These are phyloP conservation scores for Colletotrichum sp. DNA, from an alignment of 2,329 filamentous ascomycete genomes.

Conservation along the genomic window DNA sequence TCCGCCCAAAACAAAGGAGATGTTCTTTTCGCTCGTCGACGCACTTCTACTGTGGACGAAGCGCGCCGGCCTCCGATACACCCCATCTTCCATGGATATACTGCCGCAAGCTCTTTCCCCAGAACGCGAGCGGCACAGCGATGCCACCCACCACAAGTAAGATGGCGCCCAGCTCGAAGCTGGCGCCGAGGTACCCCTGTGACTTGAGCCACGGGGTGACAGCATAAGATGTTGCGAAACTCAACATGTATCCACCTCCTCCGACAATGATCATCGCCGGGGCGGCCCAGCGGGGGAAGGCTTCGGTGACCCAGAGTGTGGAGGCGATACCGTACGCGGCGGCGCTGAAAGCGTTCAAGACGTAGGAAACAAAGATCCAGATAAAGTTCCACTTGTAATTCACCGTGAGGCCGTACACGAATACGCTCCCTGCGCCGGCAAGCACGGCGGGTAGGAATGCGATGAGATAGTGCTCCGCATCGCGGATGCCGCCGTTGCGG, in stretches of 20 bases:
- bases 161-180: conserved; percentile 22
- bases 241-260: conserved; percentile 15
- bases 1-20: neutral
- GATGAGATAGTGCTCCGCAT: conserved; percentile 29
- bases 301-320: conserved; percentile 29
- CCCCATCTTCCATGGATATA: conserved; percentile 27
- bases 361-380: conserved; percentile 14
- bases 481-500: conserved; percentile 26
- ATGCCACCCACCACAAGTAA: conserved; percentile 24
- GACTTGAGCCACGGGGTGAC: conserved; percentile 11
- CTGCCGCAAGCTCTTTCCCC: conserved; percentile 28
- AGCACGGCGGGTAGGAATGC: conserved; percentile 26
- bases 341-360: conserved; percentile 25
- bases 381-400: conserved; percentile 19
- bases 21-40: neutral
- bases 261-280: conserved; percentile 21
- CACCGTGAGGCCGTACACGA: conserved; percentile 22
- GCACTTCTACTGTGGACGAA: conserved; percentile 25
- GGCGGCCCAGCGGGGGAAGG: conserved; percentile 28
- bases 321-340: conserved; percentile 23
- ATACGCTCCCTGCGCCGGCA: conserved; percentile 21
- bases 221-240: conserved; percentile 3
- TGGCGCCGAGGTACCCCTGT: conserved; percentile 10
- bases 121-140: conserved; percentile 27
- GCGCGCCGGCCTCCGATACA: conserved; percentile 23